Conservation (phyloP, 2,329 filamentous ascomycete species). For the Cordyceps farinosa region DNA sequence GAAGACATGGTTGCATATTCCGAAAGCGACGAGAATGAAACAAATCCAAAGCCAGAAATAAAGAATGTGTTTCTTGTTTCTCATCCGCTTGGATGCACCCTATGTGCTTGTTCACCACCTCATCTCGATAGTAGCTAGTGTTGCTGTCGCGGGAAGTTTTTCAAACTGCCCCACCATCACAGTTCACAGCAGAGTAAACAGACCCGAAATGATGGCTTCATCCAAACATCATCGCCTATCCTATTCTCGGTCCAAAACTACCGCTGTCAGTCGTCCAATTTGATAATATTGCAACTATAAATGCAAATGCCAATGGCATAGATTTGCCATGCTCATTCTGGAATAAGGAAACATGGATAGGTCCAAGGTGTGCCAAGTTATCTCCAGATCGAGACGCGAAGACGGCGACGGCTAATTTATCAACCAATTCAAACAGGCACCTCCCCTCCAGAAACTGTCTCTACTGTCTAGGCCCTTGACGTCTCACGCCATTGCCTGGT, state of each 20-base stretch:
- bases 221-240: not conserved
- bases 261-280: not conserved
- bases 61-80: too few species aligned
- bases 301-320: not conserved
- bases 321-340: not conserved
- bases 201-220: not conserved
- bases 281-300: too few species aligned
- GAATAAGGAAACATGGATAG: conserved; percentile 22
- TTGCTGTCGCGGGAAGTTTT: not conserved
- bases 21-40: too few species aligned
- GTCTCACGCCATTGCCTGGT: conserved; percentile 34
- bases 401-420: not conserved
- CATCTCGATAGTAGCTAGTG: not conserved
- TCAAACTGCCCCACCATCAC: not conserved
- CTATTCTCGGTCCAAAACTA: not conserved
- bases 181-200: conserved; percentile 2
- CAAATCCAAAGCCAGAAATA: not conserved
- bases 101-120: too few species aligned
- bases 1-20: not conserved
- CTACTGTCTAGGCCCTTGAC: conserved; percentile 43
- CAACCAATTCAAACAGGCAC: conserved; percentile 18
- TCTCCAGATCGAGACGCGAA: conserved; percentile 20
- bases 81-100: too few species aligned
- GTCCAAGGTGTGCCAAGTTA: conserved; percentile 22
- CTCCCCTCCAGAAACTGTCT: conserved; percentile 45